phyloP scores from a whole-genome alignment of 2,329 filamentous ascomycete species.

The Colletotrichum lentis region DNA sequence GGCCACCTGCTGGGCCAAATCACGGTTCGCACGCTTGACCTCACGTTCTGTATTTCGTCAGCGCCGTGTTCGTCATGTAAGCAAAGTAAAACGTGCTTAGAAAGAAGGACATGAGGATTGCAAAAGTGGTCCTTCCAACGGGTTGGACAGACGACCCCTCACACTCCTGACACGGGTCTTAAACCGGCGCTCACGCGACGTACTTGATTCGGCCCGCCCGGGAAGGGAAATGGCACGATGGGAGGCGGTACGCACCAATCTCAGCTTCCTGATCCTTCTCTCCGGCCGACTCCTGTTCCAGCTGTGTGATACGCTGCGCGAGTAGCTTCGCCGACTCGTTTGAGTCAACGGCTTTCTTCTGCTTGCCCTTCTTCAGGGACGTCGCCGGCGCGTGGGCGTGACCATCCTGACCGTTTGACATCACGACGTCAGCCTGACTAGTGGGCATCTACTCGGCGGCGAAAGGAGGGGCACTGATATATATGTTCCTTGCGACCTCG shows the following conservation, averaged over 20 bases:
- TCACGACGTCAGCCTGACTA: conserved; percentile 52
- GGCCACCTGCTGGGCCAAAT: conserved; percentile 85
- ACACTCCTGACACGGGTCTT: conserved; percentile 6
- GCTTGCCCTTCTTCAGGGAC: conserved; percentile 79
- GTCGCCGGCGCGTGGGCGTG: conserved; percentile 52
- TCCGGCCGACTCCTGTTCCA: conserved; percentile 90
- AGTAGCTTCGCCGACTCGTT: conserved; percentile 91
- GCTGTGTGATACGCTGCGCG: conserved; percentile 90
- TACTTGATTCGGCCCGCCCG: conserved; percentile 29
- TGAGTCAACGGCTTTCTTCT: conserved; percentile 84
- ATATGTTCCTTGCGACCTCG: conserved; percentile 15
- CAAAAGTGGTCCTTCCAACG: not conserved
- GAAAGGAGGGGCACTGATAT: conserved; percentile 17
- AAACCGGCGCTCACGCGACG: conserved; percentile 33
- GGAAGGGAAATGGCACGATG: conserved; percentile 24
- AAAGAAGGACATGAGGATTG: not conserved
- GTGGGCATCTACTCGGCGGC: conserved; percentile 48
- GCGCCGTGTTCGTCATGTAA: conserved; percentile 15
- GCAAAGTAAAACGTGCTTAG: conserved; percentile 5
- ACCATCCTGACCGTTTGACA: conserved; percentile 54
- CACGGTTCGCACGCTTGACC: conserved; percentile 91
- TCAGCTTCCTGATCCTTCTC: conserved; percentile 96
- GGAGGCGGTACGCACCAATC: conserved; percentile 70
- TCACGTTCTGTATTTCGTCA: conserved; percentile 75
- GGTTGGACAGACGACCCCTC: conserved; percentile 1